Percentiles rank a stretch among this genome's conserved stretches.
Evolutionary conservation across 2,329 filamentous ascomycete genomes (phyloP).

Genomic region (Corniculantispora saksenae): DNA sequence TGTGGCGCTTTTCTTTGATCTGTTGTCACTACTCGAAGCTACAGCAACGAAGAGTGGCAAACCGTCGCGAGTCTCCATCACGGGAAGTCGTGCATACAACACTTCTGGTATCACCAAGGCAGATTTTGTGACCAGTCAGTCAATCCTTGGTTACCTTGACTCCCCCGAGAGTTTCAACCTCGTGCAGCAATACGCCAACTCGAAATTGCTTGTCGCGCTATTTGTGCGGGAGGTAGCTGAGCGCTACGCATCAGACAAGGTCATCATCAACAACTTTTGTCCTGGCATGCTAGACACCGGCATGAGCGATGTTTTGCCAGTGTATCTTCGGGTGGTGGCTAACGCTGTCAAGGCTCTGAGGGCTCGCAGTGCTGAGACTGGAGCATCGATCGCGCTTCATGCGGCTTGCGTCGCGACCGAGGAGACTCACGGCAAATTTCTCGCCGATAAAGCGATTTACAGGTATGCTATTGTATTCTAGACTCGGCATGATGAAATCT

Average conservation of each 20-base stretch:
- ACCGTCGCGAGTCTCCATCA: constrained; percentile 23
- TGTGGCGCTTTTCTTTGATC: constrained; percentile 19
- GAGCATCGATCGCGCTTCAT: constrained; percentile 23
- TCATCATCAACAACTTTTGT: constrained; percentile 24
- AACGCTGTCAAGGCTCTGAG: constrained; percentile 1
- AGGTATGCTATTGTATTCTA: background rate
- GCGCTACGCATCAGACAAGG: constrained; percentile 14
- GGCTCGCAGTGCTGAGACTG: constrained; percentile 21
- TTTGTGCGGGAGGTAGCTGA: constrained; percentile 24
- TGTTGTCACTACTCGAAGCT: constrained; percentile 23
- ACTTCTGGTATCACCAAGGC: background rate
- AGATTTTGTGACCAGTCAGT: background rate
- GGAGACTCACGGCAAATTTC: constrained; percentile 22
- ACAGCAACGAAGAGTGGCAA: constrained; percentile 16
- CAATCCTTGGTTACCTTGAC: background rate
- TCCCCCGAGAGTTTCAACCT: constrained; percentile 3
- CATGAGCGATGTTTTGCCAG: constrained; percentile 20
- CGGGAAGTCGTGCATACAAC: constrained; percentile 17
- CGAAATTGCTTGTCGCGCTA: constrained; percentile 23
- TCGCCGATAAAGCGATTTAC: background rate
- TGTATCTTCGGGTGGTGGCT: constrained; percentile 20
- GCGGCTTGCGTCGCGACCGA: constrained; percentile 21
- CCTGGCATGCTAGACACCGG: constrained; percentile 21
- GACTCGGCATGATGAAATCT: background rate
- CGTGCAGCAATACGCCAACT: constrained; percentile 18